Base-by-base conservation (phyloP, 208 protist genomes). In the Strigomonas culicis region DNA sequence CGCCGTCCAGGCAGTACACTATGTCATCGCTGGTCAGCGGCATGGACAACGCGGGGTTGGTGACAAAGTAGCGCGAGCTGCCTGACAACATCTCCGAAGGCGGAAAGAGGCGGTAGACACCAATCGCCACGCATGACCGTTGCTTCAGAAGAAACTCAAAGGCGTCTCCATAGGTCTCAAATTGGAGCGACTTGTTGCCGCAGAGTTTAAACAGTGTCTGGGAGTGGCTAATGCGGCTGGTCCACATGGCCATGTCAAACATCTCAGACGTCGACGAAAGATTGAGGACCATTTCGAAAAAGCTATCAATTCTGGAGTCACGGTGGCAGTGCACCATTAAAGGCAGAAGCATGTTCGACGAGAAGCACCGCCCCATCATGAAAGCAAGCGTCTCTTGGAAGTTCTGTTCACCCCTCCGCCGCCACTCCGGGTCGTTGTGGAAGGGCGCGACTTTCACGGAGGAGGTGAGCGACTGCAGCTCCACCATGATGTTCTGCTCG, bases 311-410 rank as follows among this genome's bases (percentile, higher is more conserved):
- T 51, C 82, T 66, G n/a, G 70, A 74, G 52, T 95, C 84, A 4
- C 75, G 73, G 58, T 93, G 85, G 36, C 74, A 80, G 69, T 95
- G 84, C 36, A 95, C 79, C 61, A 93, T 80, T 27, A 95, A 73
- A 4, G 90, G 82, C 36, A 80, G 55, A 43, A 95, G 66, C 90
- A 95, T 95, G 56, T 92, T 87, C 1, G 84, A 82, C 11, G 90
- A 87, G 61, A 95, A 95, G 72, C 86, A 93, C 7, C 82, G 79
- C 25, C 90, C 90, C 75, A 88, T 90, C 90, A 95, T 95, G 59
- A 95, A 95, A 2, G 90, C 81, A 0, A 95, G 72, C 0, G 86
- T 82, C 41, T 93, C 74, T 64, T 95, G 86, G 59, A 95, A 95
- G 59, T 92, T 90, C 11, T 62, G 59, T 70, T 91, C 82, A 7